phyloP scores from a whole-genome alignment of 345 rosid genomes.

The Lenwebbia sp. region DNA sequence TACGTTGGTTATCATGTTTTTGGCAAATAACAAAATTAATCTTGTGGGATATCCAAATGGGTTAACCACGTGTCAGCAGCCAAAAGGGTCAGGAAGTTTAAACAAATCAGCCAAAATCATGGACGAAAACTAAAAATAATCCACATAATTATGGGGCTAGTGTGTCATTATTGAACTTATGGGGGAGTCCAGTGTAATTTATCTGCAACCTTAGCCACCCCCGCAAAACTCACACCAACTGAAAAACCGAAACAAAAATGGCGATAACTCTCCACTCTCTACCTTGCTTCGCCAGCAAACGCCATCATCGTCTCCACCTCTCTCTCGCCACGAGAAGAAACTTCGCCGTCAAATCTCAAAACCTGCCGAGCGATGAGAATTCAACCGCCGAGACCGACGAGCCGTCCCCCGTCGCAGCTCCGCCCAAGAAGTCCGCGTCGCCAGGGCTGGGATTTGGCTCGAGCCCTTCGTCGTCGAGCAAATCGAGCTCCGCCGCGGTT shows the following conservation, averaged over 20 bases:
- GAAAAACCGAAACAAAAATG: conserved; percentile 19
- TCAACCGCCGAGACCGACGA: conserved; percentile 30
- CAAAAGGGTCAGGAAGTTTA: not conserved
- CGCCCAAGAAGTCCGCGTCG: conserved; percentile 31
- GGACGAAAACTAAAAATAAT: not conserved
- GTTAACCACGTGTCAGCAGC: not conserved
- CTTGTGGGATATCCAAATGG: not conserved
- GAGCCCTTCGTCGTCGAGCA: conserved; percentile 8
- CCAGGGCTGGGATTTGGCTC: conserved; percentile 59
- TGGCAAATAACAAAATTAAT: not conserved
- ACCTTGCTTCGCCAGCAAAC: conserved; percentile 10
- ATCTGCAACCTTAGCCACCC: not conserved
- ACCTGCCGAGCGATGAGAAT: conserved; percentile 8
- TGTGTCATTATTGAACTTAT: not conserved
- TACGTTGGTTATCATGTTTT: not conserved
- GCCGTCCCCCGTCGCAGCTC: conserved; percentile 1
- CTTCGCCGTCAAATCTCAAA: conserved; percentile 31
- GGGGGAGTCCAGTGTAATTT: not conserved
- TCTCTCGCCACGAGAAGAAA: conserved; percentile 4
- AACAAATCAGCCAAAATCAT: not conserved
- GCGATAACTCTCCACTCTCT: conserved; percentile 49
- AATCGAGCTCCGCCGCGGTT: not conserved
- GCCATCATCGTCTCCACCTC: conserved; percentile 17
- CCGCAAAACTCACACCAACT: not conserved
- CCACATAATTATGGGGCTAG: not conserved